Evolutionary conservation across 257 asterid genomes (phyloP).

Genomic region (Primulina huaijiensis): DNA sequence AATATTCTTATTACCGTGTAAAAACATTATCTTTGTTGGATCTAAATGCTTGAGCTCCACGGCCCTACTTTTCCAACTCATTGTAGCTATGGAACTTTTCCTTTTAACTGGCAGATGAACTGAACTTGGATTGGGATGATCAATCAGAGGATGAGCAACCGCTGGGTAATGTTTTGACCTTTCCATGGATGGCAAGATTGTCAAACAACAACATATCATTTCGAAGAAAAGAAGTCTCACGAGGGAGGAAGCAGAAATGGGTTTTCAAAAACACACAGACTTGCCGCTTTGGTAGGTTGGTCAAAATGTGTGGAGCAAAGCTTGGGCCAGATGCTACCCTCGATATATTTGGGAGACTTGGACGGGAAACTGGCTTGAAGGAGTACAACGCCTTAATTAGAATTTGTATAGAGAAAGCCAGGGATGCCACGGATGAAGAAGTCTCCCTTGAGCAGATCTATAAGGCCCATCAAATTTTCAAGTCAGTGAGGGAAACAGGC

Average conservation of each 20-base stretch:
- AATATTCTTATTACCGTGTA: slow-evolving; percentile 7
- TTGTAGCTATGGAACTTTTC: slow-evolving; percentile 23
- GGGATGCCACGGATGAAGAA: slow-evolving; percentile 61
- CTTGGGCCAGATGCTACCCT: slow-evolving; percentile 55
- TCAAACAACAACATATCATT: slow-evolving; percentile 29
- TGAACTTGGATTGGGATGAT: slow-evolving; percentile 41
- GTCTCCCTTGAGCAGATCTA: slow-evolving; percentile 48
- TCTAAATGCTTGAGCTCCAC: not conserved
- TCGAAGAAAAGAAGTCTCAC: slow-evolving; percentile 50
- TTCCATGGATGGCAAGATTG: slow-evolving; percentile 42
- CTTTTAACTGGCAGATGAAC: slow-evolving; percentile 45
- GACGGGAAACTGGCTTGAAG: slow-evolving; percentile 53
- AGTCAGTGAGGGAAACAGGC: slow-evolving; percentile 56
- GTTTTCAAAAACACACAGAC: slow-evolving; percentile 31
- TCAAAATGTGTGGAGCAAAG: slow-evolving; percentile 46
- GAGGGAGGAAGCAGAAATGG: slow-evolving; percentile 61
- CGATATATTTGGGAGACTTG: slow-evolving; percentile 54
- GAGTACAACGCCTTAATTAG: slow-evolving; percentile 54
- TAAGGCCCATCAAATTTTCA: slow-evolving; percentile 53
- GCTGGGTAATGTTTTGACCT: slow-evolving; percentile 23
- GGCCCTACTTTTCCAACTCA: slow-evolving; percentile 1
- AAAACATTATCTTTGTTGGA: not conserved
- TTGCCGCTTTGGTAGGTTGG: slow-evolving; percentile 37
- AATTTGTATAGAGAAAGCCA: slow-evolving; percentile 55
- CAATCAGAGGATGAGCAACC: slow-evolving; percentile 8